A percentile compares a stretch with the other conserved stretches of the same genome.
phyloP scores from a whole-genome alignment of 371 early-diverging fungal species.

The Mortierella sp. region DNA sequence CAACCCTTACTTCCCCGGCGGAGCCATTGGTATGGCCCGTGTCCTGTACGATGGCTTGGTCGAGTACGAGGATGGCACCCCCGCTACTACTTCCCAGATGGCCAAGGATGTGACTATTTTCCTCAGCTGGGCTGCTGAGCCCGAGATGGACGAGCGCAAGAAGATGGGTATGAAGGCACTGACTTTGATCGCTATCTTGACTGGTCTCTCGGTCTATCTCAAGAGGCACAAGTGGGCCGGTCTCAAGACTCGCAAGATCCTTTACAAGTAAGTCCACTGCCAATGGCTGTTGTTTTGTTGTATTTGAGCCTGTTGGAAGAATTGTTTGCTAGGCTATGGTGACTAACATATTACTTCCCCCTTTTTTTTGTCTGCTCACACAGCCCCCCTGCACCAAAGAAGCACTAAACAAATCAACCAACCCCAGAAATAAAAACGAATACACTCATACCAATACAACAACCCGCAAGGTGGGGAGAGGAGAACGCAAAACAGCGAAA shows the following conservation, averaged over 20 bases:
- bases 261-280: constrained; percentile 66
- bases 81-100: constrained; percentile 97
- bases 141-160: constrained; percentile 97
- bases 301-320: neutral
- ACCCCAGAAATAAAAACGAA: neutral
- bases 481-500: too few species aligned
- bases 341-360: neutral
- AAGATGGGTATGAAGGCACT: constrained; percentile 95
- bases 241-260: constrained; percentile 87
- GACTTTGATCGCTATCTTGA: constrained; percentile 63
- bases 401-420: constrained; percentile 1
- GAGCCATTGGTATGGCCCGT: constrained; percentile 98
- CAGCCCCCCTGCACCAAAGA: constrained; percentile 24
- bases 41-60: constrained; percentile 94
- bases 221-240: constrained; percentile 87
- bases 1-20: constrained; percentile 99
- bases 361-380: neutral
- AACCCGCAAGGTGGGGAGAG: too few species aligned
- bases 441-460: neutral
- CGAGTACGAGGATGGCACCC: constrained; percentile 98
- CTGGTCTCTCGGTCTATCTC: constrained; percentile 76
- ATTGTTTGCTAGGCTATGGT: neutral
- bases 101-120: constrained; percentile 97
- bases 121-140: constrained; percentile 95
- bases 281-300: neutral